Evolutionary conservation across 2,329 filamentous ascomycete genomes (phyloP), one percentile per base, ranked within the genome.

Genomic region (Aspergillus awamori): DNA sequence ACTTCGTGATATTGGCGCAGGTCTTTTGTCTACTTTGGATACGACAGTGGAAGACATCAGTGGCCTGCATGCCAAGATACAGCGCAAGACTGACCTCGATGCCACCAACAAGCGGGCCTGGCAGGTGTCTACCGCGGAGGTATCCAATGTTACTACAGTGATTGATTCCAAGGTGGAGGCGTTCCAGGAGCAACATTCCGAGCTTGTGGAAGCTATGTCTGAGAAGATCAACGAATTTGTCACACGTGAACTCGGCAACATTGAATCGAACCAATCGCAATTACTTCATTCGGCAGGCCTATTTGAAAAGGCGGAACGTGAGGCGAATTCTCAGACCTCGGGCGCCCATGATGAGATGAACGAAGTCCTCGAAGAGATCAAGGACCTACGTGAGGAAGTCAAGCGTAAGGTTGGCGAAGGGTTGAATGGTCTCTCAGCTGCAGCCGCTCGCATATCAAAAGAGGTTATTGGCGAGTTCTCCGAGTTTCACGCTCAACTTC

Each of bases 351-450:
- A 93, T 52, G 90, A 93, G 59, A 93, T 97, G 91, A 93, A 97
- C 69, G 82, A 86, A n/a, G 89, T 97, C 1, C 83, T 99, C 8
- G 91, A 95, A 70, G 94, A 96, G 73, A 97, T 98, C 74, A 93
- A 93, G 73, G 87, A 86, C n/a, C 83, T 98, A 24, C 87, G 94
- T 22, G 91, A 97, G 74, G 89, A 91, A 57, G 92, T 98, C 55
- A 97, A 97, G 80, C 82, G 86, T 53, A 89, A 90, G 63, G 91
- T 98, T 52, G 91, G 92, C 2, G 88, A 93, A 71, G 94, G 93
- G 8, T 82, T 98, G 47, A 89, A 92, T 69, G 88, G 92, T 26
- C 87, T 98, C 22, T 93, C 93, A 2, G 85, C 85, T 10, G 92
- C 93, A 8, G 93, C 94, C 1, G 92, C 94, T 77, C 88, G 90